Conservation (phyloP, 2,329 filamentous ascomycete genomes). For the Verticillium tricorpus region DNA sequence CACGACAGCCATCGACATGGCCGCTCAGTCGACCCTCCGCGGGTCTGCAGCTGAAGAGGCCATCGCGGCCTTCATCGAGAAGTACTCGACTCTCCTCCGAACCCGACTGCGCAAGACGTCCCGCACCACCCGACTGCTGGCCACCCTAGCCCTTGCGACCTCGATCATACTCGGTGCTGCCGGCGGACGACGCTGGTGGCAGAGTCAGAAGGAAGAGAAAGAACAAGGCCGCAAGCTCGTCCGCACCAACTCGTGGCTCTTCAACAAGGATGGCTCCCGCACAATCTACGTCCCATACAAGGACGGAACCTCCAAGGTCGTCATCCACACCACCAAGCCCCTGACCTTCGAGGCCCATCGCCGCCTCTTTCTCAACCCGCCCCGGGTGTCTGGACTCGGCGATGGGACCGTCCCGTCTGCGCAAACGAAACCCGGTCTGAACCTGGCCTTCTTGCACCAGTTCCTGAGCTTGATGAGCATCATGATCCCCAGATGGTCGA, state of each 20-base stretch:
- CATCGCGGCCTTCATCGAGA: slow-evolving; percentile 58
- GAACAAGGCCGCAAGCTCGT: slow-evolving; percentile 79
- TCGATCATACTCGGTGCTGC: slow-evolving; percentile 77
- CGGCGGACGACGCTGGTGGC: slow-evolving; percentile 76
- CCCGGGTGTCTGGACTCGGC: slow-evolving; percentile 71
- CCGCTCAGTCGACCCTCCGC: slow-evolving; percentile 79
- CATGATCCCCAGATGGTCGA: slow-evolving; percentile 93
- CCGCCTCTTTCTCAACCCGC: slow-evolving; percentile 86
- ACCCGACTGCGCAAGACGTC: slow-evolving; percentile 60
- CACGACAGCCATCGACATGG: slow-evolving; percentile 53
- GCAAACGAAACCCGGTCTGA: slow-evolving; percentile 89
- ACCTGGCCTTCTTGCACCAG: slow-evolving; percentile 93
- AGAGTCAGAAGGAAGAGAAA: slow-evolving; percentile 66
- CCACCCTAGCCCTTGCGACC: slow-evolving; percentile 68
- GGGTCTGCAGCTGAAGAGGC: slow-evolving; percentile 61
- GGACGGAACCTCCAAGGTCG: slow-evolving; percentile 81
- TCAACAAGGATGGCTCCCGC: slow-evolving; percentile 89
- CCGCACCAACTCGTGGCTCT: slow-evolving; percentile 85
- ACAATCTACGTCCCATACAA: slow-evolving; percentile 95
- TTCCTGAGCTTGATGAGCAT: slow-evolving; percentile 95
- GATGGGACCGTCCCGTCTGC: slow-evolving; percentile 76
- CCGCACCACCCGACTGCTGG: slow-evolving; percentile 66
- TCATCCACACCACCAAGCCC: slow-evolving; percentile 83
- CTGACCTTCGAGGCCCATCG: slow-evolving; percentile 96
- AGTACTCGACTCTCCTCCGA: slow-evolving; percentile 50